A percentile compares a stretch with the other conserved stretches of the same genome.
These are phyloP conservation scores for Globisporangium carolinianum DNA, from an alignment of 352 stramenopile genomes.

Conservation along the genomic window DNA sequence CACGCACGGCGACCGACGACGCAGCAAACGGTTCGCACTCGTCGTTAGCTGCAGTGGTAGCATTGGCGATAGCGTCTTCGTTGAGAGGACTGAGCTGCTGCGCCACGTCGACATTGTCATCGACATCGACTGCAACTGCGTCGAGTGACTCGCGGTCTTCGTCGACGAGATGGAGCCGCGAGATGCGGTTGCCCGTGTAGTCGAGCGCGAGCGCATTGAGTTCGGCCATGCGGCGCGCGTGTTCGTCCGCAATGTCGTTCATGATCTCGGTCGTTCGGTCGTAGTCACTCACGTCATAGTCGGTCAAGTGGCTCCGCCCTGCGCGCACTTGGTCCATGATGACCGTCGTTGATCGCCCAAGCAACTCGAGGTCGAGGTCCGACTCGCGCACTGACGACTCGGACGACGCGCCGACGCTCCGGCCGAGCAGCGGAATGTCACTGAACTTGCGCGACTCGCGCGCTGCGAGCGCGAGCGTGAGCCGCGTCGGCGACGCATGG, in stretches of 20 bases:
- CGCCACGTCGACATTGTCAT: slow-evolving; percentile 25
- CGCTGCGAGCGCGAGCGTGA: slow-evolving; percentile 3
- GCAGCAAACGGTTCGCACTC: not conserved
- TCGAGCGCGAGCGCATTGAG: slow-evolving; percentile 43
- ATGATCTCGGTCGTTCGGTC: slow-evolving; percentile 39
- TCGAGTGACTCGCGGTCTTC: slow-evolving; percentile 27
- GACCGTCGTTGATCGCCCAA: slow-evolving; percentile 29
- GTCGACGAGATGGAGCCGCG: slow-evolving; percentile 27
- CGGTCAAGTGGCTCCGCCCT: slow-evolving; percentile 13
- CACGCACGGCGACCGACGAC: not conserved
- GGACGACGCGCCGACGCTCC: not conserved
- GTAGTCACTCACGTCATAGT: not conserved
- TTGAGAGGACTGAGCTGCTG: slow-evolving; percentile 2
- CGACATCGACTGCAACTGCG: too few relatives aligned
- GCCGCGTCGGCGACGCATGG: not conserved
- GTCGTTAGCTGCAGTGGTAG: not conserved
- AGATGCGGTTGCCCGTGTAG: slow-evolving; percentile 37
- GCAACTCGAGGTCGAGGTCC: slow-evolving; percentile 37
- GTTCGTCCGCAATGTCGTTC: slow-evolving; percentile 38
- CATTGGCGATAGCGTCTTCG: slow-evolving; percentile 1
- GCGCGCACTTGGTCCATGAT: slow-evolving; percentile 35
- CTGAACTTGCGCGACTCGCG: slow-evolving; percentile 14
- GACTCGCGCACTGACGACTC: slow-evolving; percentile 20
- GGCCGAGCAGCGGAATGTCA: slow-evolving; percentile 10
- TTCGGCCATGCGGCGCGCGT: slow-evolving; percentile 56